These are phyloP conservation scores for Verticillium longisporum DNA, from an alignment of 2,329 filamentous ascomycete species.

Conservation along the genomic window DNA sequence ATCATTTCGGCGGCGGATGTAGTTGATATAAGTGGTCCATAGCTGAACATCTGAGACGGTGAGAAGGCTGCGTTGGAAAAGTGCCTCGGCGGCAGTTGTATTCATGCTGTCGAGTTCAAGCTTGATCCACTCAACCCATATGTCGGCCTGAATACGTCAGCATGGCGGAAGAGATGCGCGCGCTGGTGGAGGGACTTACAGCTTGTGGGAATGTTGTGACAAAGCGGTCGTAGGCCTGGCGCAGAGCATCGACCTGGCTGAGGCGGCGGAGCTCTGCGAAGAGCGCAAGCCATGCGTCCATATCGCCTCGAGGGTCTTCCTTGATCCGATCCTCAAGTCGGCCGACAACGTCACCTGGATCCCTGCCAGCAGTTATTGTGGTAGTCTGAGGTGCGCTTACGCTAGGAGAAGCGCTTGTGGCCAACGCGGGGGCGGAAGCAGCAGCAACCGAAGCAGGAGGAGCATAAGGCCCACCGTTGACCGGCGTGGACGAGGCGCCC, in stretches of 20 bases:
- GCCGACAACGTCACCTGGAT: constrained; percentile 65
- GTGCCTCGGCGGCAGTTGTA: constrained; percentile 68
- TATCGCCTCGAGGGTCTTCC: constrained; percentile 86
- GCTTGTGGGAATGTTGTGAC: constrained; percentile 82
- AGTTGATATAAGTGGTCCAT: constrained; percentile 92
- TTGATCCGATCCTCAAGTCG: constrained; percentile 85
- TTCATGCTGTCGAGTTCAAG: constrained; percentile 88
- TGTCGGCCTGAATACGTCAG: constrained; percentile 64
- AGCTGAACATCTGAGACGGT: constrained; percentile 76
- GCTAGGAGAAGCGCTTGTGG: constrained; percentile 15
- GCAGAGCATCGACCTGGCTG: constrained; percentile 74
- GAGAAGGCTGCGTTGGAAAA: constrained; percentile 76
- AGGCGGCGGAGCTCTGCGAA: constrained; percentile 79
- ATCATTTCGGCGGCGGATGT: constrained; percentile 87
- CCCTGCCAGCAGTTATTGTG: constrained; percentile 12
- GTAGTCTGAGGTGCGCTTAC: constrained; percentile 5
- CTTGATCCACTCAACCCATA: constrained; percentile 83
- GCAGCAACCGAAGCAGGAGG: constrained; percentile 32
- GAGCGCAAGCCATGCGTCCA: constrained; percentile 84
- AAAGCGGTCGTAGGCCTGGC: constrained; percentile 78
- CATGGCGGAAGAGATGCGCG: background rate
- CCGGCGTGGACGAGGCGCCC: constrained; percentile 4
- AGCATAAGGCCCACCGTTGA: constrained; percentile 16
- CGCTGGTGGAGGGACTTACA: constrained; percentile 51
- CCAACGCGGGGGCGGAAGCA: constrained; percentile 27